Conservation (phyloP, 495 filamentous ascomycete genomes). For the Tuber melanosporum region DNA sequence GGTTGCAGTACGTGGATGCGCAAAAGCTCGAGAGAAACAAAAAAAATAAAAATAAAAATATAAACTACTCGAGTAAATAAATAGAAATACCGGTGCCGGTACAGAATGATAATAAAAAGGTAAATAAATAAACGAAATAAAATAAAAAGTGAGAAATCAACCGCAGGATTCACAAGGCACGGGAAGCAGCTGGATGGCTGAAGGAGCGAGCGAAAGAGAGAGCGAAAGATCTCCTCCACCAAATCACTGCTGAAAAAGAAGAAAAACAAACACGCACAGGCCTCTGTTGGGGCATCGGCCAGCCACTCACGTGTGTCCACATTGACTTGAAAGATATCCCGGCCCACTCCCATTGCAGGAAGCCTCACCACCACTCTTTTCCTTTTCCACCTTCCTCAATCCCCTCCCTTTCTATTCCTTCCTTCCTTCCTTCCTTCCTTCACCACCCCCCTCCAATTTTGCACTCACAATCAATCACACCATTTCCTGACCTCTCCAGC, state of each 20-base stretch:
- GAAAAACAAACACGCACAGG: conserved; percentile 24
- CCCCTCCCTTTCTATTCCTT: not conserved
- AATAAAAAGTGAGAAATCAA: not conserved
- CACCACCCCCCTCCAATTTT: not conserved
- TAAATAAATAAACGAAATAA: not conserved
- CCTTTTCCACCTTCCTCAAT: not conserved
- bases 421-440: not conserved
- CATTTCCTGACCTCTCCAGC: conserved; percentile 2
- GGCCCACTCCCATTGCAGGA: conserved; percentile 9
- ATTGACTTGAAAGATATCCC: conserved; percentile 20
- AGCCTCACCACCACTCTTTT: not conserved
- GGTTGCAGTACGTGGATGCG: not conserved
- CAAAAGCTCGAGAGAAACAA: not conserved
- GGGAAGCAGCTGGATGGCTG: conserved; percentile 20
- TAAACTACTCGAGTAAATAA: not conserved
- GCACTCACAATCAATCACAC: conserved; percentile 13
- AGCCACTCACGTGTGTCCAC: conserved; percentile 34
- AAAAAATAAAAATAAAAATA: not conserved
- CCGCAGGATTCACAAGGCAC: conserved; percentile 6
- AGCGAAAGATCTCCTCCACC: conserved; percentile 10
- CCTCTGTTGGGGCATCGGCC: conserved; percentile 11
- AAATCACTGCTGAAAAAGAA: conserved; percentile 18
- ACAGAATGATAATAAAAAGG: not conserved
- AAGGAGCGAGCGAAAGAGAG: conserved; percentile 6
- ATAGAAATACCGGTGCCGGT: not conserved